Base-by-base conservation (phyloP, 352 stramenopile genomes). In the Phytopythium kandeliae region DNA sequence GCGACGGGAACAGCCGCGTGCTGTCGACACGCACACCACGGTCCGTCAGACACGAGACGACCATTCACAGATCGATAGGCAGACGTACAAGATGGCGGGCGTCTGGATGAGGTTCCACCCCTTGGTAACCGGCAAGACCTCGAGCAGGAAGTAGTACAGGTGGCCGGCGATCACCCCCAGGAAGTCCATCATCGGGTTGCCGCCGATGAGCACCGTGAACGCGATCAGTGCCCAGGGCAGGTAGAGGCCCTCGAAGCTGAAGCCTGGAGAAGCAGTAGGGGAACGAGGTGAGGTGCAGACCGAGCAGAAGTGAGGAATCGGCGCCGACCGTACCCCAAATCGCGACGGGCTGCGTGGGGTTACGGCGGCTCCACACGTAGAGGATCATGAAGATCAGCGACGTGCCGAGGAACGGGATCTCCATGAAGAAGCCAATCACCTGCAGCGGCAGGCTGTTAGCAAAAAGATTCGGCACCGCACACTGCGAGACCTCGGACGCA, bases 321-420 rank as follows among this genome's bases (percentile, higher is more conserved):
- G 28, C 28, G 26, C 3, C n/a, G 12, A 37, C 21, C 55, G 44
- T 61, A 89, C 78, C 83, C 85, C 85, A 95, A 57, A 96, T 90
- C 5, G 77, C 69, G 13, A 93, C 83, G 25, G 82, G 78, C 8
- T 75, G 69, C 16, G 85, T 92, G 37, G 86, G 75, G 55, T 96
- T 88, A 11, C 80, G 80, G 36, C 83, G 85, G 58, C 86, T 96
- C 86, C 86, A 96, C 41, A 96, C 72, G 69, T 96, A 96, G 28
- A 95, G 74, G 52, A 95, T 92, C 76, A 91, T 94, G 51, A 96
- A 95, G 63, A 94, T 92, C 26, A 96, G 71, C 34, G 86, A 83
- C 36, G 75, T 73, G 45, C 83, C 85, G 12, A 95, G 63, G 66
- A 96, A 96, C 34, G 76, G 77, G 15, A 95, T 65, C 21, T 60